Evolutionary conservation across 2,329 filamentous ascomycete genomes (phyloP), one percentile per base, ranked within the genome.

Genomic region (Sporothrix inflata): DNA sequence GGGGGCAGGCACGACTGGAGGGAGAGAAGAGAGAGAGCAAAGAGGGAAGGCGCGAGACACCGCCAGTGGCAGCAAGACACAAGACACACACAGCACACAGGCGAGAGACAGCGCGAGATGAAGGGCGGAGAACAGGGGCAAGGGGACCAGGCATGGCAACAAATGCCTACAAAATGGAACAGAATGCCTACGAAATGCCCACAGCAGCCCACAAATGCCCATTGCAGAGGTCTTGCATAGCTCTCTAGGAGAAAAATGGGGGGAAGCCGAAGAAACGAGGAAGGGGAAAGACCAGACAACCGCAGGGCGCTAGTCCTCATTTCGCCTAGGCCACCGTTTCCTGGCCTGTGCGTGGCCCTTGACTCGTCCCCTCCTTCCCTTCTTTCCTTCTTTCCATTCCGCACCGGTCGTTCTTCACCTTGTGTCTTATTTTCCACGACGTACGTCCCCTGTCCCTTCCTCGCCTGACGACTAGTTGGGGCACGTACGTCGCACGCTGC

Each of bases 331-430:
- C 6, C 49, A 42, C 68, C 70, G 72, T 75, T 74, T 65, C 60
- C 45, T 70, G 74, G 75, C 71, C 71, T 71, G 73, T 74, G 73
- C 74, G 67, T 34, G 34, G 68, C 30, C 70, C 71, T 74, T 69
- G 71, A 69, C 65, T 71, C 49, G 71, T 71, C 61, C 71, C 74
- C 66, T 69, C 72, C 69, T 69, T 69, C 66, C 40, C 60, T 69
- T 27, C 61, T 45, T 49, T 67, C 19, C 34, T 16, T 72, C 19
- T 68, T 53, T 69, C 53, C 38, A 49, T 65, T 57, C 65, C 40
- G 65, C 38, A 55, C 51, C 53, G 27, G 67, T 55, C 38, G 55
- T 53, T 51, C 45, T 38, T 51, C n/a, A 61, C 61, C 65, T 65
- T 40, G 1, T 63, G n/a, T 49, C 38, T 9, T 34, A 34, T 34